phyloP scores from a whole-genome alignment of 2,329 filamentous ascomycete species.

The Leptographium galeiforme region DNA sequence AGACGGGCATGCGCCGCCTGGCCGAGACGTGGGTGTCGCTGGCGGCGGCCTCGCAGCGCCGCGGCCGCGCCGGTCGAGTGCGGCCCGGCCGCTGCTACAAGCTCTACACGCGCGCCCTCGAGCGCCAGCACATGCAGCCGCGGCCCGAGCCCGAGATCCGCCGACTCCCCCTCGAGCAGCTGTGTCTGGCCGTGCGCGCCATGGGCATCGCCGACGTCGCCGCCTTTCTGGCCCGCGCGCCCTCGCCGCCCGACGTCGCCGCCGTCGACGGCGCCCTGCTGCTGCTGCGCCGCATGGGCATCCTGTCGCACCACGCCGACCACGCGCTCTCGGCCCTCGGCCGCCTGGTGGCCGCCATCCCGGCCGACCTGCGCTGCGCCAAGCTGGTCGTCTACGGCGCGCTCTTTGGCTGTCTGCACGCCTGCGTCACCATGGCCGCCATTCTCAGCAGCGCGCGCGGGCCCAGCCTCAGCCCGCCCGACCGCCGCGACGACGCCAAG shows the following conservation, averaged over 20 bases:
- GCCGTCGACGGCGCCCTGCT: slow-evolving; percentile 78
- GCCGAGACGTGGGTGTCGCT: slow-evolving; percentile 92
- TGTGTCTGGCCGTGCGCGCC: slow-evolving; percentile 85
- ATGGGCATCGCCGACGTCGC: slow-evolving; percentile 83
- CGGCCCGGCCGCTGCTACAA: slow-evolving; percentile 89
- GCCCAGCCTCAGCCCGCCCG: slow-evolving; percentile 67
- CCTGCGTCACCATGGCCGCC: slow-evolving; percentile 76
- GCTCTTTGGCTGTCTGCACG: slow-evolving; percentile 83
- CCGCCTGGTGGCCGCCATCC: slow-evolving; percentile 86
- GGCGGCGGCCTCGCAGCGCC: slow-evolving; percentile 86
- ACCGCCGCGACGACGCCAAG: slow-evolving; percentile 71
- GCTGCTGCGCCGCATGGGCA: slow-evolving; percentile 73
- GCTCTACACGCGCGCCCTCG: slow-evolving; percentile 76
- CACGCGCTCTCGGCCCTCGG: slow-evolving; percentile 82
- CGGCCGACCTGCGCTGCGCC: slow-evolving; percentile 79
- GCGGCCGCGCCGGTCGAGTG: slow-evolving; percentile 87
- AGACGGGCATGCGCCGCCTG: slow-evolving; percentile 86
- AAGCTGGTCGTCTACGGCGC: slow-evolving; percentile 94
- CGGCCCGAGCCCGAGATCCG: slow-evolving; percentile 89
- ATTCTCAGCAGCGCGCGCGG: slow-evolving; percentile 57
- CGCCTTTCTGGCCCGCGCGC: slow-evolving; percentile 67
- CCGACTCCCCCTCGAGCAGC: slow-evolving; percentile 81
- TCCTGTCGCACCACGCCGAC: slow-evolving; percentile 30
- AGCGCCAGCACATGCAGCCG: slow-evolving; percentile 62
- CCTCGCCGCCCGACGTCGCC: slow-evolving; percentile 74